Base-by-base conservation (phyloP, 2,329 filamentous ascomycete species). In the Pseudocercospora pini-densiflorae region DNA sequence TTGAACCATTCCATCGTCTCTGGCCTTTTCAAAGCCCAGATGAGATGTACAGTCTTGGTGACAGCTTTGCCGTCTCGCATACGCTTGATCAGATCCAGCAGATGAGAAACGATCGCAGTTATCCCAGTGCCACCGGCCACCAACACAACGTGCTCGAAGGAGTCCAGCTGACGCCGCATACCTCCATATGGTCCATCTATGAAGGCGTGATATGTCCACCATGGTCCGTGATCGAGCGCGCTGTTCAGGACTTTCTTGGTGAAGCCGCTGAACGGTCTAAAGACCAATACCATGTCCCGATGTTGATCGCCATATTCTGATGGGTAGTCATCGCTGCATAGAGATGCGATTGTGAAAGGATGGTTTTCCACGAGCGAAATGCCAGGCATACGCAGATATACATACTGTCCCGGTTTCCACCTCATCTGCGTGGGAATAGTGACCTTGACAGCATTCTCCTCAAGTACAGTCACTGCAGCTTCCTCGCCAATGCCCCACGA, bases 1-100 rank as follows among this genome's bases (percentile, higher is more conserved):
- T 92, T 92, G 84, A 97, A 98, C 94, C 94, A 98, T 77, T 97
- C 93, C 89, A 98, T 93, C 0, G 93, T 92, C 78, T 97, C 94
- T 14, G 95, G 89, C 63, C 92, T 88, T 80, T 95, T 97, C 71
- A 97, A 83, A 5, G 94, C 89, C 94, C 94, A 98, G n/a, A 98
- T 88, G 0, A 98, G 92, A 16, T 95, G 90, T 5, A 98, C 90
- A 70, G 90, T 92, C 77, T 91, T 92, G 1, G 94, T 97, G 53
- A 97, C 92, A 36, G 94, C 94, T 79, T 97, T 97, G 59, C 93
- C 92, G 76, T 97, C 94, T 66, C 93, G 89, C 90, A 98, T 97
- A 66, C 93, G 89, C 81, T 97, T 97, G 81, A 97, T 96, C n/a
- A 98, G 83, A 71, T 97, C 92, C 23, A 97, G 85, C 2, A 98